Base-by-base conservation (phyloP, 225 moss, liverwort and hornwort species). In the Bryum argenteum region DNA sequence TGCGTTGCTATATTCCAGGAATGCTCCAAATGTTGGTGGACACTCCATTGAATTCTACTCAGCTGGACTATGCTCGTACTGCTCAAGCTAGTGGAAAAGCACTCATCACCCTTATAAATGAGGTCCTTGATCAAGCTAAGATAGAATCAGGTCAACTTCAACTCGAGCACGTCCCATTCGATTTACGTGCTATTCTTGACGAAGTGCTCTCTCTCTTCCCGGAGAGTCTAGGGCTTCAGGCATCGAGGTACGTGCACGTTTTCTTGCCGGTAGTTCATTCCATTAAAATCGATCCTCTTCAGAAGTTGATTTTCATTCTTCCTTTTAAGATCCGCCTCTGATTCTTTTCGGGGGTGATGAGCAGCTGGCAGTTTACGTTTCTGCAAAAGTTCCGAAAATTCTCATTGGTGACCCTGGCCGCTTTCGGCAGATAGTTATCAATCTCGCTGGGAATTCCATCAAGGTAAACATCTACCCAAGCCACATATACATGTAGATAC, bases 11-110 rank as follows among this genome's bases (percentile, higher is more conserved):
- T 66, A 33, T 33, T 77, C 77, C 77, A 89, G 89, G 89, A 65
- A 89, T 89, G 89, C 86, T 89, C 69, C 84, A 86, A 81, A 89
- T 89, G 89, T 77, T 89, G 71, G 78, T 89, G 89, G 89, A 89
- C 73, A 89, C 89, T 48, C 81, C 77, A 5, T 53, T 89, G 42
- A 80, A 89, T 72, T 77, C 86, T 48, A 79, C 77, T 42, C 89
- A 89, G 71, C 70, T 81, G 70, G 89, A 89, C 39, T 89, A 79
- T 52, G 86, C 89, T 16, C 75, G 86, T 22, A 89, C 89, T 73
- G 89, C 89, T 9, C 89, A 89, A 78, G 89, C 89, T 28, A 89
- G 89, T 78, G 89, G 89, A 62, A 86, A 89, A 82, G 86, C 89
- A 73, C 86, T 89, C 75, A 89, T 89, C 75, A 89, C 86, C 57